These are phyloP conservation scores for Alternaria postmessia DNA, from an alignment of 2,329 filamentous ascomycete genomes.

Conservation along the genomic window DNA sequence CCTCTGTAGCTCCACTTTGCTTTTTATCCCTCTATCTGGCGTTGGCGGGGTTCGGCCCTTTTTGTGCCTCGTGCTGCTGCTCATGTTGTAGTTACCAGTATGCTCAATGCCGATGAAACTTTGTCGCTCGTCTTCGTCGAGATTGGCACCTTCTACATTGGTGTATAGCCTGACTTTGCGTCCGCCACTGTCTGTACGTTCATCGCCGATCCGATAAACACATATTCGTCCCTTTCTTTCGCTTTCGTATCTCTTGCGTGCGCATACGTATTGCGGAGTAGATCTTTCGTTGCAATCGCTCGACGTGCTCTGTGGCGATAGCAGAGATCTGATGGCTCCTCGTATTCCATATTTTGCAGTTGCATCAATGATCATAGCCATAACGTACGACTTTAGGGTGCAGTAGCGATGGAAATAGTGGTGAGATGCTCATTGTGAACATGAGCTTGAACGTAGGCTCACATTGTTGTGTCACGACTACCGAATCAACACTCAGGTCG, in stretches of 20 bases:
- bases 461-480: neutral
- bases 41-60: neutral
- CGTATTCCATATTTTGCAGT: slow-evolving; percentile 3
- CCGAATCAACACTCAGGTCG: neutral
- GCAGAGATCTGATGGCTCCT: neutral
- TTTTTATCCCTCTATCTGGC: neutral
- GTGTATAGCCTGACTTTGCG: neutral
- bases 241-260: slow-evolving; percentile 2
- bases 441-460: neutral
- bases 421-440: neutral
- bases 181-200: neutral
- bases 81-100: neutral
- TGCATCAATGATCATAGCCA: neutral
- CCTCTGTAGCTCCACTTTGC: neutral
- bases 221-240: neutral
- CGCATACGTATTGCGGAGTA: neutral
- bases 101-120: neutral
- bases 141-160: slow-evolving; percentile 4
- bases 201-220: slow-evolving; percentile 1
- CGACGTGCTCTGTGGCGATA: neutral
- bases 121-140: neutral
- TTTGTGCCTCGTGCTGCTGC: neutral
- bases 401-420: neutral
- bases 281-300: neutral
- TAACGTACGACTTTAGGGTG: neutral